These are phyloP conservation scores for Pilaira anomala DNA, from an alignment of 192 early-diverging fungal genomes.

Conservation along the genomic window DNA sequence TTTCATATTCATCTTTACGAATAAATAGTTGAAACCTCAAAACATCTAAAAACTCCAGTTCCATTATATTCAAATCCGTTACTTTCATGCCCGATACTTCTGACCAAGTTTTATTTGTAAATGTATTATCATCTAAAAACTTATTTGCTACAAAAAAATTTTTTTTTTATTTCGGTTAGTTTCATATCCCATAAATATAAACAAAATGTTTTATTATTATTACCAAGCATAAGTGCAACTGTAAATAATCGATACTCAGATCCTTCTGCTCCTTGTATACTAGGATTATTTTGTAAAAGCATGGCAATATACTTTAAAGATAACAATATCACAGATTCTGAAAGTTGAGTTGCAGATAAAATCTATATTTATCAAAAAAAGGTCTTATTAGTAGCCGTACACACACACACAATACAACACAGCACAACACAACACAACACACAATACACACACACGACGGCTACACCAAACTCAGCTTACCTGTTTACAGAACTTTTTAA, in stretches of 20 bases:
- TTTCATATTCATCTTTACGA: slow-evolving; percentile 58
- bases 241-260: slow-evolving; percentile 56
- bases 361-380: slow-evolving; percentile 40
- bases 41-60: slow-evolving; percentile 76
- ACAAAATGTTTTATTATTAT: not conserved
- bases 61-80: slow-evolving; percentile 77
- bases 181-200: not conserved
- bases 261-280: slow-evolving; percentile 49
- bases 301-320: slow-evolving; percentile 54
- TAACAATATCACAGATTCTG: slow-evolving; percentile 49
- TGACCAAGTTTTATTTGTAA: slow-evolving; percentile 85
- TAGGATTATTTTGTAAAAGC: slow-evolving; percentile 37
- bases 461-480: slow-evolving; percentile 13
- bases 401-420: not conserved
- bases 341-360: slow-evolving; percentile 46
- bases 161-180: too few relatives aligned
- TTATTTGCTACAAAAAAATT: slow-evolving; percentile 60
- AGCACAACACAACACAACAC: not conserved
- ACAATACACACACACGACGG: not conserved
- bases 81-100: slow-evolving; percentile 83
- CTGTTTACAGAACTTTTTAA: slow-evolving; percentile 41
- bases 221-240: slow-evolving; percentile 50
- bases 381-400: slow-evolving; percentile 27
- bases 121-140: slow-evolving; percentile 85
- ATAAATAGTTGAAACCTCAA: slow-evolving; percentile 75